phyloP scores from a whole-genome alignment of 2,329 filamentous ascomycete species.

The Fusarium sp. region DNA sequence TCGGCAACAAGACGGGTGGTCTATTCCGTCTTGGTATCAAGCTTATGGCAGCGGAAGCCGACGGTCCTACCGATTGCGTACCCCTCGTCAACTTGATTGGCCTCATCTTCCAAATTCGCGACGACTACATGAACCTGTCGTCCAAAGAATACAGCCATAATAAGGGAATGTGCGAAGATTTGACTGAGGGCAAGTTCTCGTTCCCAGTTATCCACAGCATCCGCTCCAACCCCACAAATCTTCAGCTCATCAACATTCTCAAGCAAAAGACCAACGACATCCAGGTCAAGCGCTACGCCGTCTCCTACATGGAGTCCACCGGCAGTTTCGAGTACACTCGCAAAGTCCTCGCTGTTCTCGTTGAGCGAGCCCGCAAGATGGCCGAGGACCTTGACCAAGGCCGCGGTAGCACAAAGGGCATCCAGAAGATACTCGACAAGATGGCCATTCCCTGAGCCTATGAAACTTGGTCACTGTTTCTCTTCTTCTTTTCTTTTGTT shows the following conservation, averaged over 20 bases:
- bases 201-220: constrained; percentile 97
- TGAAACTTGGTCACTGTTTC: not conserved
- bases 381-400: constrained; percentile 73
- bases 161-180: constrained; percentile 94
- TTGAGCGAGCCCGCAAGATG: constrained; percentile 70
- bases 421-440: constrained; percentile 76
- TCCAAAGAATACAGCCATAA: constrained; percentile 81
- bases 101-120: constrained; percentile 88
- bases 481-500: constrained; percentile 8
- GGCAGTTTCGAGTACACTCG: constrained; percentile 90
- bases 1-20: constrained; percentile 89
- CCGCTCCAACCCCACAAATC: constrained; percentile 76
- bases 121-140: constrained; percentile 92
- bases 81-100: constrained; percentile 87
- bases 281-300: constrained; percentile 90
- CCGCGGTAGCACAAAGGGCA: constrained; percentile 64
- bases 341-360: constrained; percentile 71
- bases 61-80: constrained; percentile 72
- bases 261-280: constrained; percentile 89
- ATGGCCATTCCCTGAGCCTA: constrained; percentile 57
- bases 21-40: constrained; percentile 87
- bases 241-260: constrained; percentile 90
- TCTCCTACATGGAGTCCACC: constrained; percentile 88
- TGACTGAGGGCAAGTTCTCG: constrained; percentile 97
- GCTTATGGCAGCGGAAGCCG: constrained; percentile 83